A percentile compares a stretch with the other conserved stretches of the same genome.
Evolutionary conservation across 2,329 filamentous ascomycete species (phyloP).

Genomic region (Blastomyces silverae): DNA sequence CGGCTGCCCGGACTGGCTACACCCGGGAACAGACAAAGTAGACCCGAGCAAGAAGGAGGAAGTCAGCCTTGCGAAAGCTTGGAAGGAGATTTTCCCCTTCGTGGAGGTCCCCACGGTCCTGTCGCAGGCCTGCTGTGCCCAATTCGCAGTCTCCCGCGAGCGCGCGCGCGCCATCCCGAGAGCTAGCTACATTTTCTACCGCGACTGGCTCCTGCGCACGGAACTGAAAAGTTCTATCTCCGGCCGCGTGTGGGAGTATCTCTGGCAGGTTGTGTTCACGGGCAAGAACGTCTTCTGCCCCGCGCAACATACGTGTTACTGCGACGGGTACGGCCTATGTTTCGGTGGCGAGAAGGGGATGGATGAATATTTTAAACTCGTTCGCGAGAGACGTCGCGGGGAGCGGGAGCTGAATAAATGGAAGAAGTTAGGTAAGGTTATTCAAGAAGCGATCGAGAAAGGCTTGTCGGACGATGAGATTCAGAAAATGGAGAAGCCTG

Average conservation of each 20-base stretch:
- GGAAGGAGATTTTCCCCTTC: constrained; percentile 44
- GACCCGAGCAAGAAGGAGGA: constrained; percentile 44
- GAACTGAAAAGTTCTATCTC: constrained; percentile 50
- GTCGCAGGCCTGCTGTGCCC: constrained; percentile 57
- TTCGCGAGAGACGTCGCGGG: constrained; percentile 37
- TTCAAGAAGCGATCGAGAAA: constrained; percentile 26
- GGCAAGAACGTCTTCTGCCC: constrained; percentile 42
- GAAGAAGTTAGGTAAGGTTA: constrained; percentile 36
- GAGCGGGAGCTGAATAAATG: constrained; percentile 35
- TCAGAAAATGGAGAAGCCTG: constrained; percentile 33
- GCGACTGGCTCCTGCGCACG: constrained; percentile 56
- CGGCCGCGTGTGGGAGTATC: constrained; percentile 57
- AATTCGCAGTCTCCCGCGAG: constrained; percentile 56
- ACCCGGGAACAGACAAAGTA: constrained; percentile 39
- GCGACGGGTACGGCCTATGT: constrained; percentile 58
- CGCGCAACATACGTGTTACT: constrained; percentile 53
- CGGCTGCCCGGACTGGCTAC: constrained; percentile 55
- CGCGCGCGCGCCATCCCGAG: constrained; percentile 50
- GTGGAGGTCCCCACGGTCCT: constrained; percentile 45
- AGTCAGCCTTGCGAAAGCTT: constrained; percentile 41
- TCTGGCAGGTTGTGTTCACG: constrained; percentile 59
- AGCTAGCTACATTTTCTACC: constrained; percentile 50
- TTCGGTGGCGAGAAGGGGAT: constrained; percentile 46
- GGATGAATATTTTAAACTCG: constrained; percentile 45
- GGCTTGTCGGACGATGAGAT: constrained; percentile 24